These are phyloP conservation scores for Lactifluus rugatus DNA, from an alignment of 768 basidiomycete species.

Conservation along the genomic window DNA sequence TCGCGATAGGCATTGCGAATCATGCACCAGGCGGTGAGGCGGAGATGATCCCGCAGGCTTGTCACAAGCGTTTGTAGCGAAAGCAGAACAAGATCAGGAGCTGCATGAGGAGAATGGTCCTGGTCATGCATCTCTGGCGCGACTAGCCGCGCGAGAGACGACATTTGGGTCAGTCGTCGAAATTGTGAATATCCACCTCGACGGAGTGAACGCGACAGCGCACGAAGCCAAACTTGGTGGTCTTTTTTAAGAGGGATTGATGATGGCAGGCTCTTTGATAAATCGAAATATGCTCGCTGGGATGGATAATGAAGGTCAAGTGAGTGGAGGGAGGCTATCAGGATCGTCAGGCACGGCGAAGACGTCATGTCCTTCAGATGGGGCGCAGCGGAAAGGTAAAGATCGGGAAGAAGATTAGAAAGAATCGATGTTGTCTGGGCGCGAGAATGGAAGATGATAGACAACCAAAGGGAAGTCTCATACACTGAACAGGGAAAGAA, in stretches of 20 bases:
- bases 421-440: conserved; percentile 55
- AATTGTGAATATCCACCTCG: conserved; percentile 7
- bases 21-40: conserved; percentile 11
- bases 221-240: conserved; percentile 41
- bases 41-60: conserved; percentile 9
- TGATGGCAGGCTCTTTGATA: conserved; percentile 33
- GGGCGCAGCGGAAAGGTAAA: conserved; percentile 30
- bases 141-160: background rate
- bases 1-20: conserved; percentile 18
- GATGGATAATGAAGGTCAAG: conserved; percentile 54
- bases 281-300: conserved; percentile 45
- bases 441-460: conserved; percentile 51
- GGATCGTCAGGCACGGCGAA: conserved; percentile 23
- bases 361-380: conserved; percentile 20
- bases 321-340: conserved; percentile 50
- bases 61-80: conserved; percentile 8
- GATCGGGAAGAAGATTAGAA: conserved; percentile 44
- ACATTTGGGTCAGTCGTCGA: conserved; percentile 2
- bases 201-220: conserved; percentile 40
- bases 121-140: background rate
- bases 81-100: conserved; percentile 8
- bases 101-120: background rate
- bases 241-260: conserved; percentile 32
- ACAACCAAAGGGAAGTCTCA: conserved; percentile 61
- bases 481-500: conserved; percentile 38